Evolutionary conservation across 2,329 filamentous ascomycete genomes (phyloP), one percentile per base, ranked within the genome.

Genomic region (Dactylellina sp.): DNA sequence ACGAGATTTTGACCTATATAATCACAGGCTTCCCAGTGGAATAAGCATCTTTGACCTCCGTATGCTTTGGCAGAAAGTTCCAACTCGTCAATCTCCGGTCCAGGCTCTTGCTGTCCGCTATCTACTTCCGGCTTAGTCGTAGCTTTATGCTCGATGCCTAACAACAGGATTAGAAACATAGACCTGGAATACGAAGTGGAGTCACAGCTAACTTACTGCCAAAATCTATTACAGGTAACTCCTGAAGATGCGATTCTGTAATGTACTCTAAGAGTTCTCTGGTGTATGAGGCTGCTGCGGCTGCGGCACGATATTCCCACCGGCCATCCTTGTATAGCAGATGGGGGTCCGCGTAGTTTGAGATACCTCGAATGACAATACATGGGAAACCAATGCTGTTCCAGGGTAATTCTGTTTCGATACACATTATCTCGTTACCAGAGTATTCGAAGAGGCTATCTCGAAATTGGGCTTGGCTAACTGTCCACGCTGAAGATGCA

Each of bases 291-390:
- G 57, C 65, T 6, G 65, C 32, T 11, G 22, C 9, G 4, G 56
- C 32, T 2, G 65, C 65, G 12, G 37, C 28, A 32, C 28, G 12
- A n/a, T 9, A 28, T 32, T 62, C 28, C 65, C 65, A 71, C 9
- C 22, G 18, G 9, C 14, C 35, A 32, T 62, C 28, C 28, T n/a
- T n/a, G n/a, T n/a, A n/a, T n/a, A n/a, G n/a, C n/a, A 32, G 35
- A 28, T 71, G 65, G 3, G n/a, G 32, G 16, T 71, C 65, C 2
- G 32, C 42, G 24, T 71, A 71, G 40, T 49, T 39, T 14, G 12
- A 32, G 11, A 71, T 57, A 20, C 65, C 65, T 28, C 39, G 56
- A 28, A 71, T 56, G 12, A 50, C 16, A 6, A 62, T 32, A 9
- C 28, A 32, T 32, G 28, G 28, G 9, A 32, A 32, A 32, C 9